These are phyloP conservation scores for Magnolia kwangsiensis DNA, from an alignment of 164 flowering plant genomes.

Conservation along the genomic window DNA sequence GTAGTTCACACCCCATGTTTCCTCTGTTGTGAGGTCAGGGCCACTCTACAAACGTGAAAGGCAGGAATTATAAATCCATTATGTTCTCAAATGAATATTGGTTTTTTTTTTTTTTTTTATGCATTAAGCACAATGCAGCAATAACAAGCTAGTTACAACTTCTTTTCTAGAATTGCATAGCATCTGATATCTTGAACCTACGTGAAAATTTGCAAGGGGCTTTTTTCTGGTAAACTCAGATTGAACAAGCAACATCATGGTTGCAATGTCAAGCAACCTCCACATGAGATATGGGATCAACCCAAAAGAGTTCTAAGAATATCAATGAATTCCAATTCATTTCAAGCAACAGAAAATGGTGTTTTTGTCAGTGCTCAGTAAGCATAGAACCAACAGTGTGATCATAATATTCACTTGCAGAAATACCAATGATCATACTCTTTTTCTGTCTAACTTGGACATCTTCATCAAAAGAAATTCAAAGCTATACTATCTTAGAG, in stretches of 20 bases:
- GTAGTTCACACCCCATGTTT: slow-evolving; percentile 89
- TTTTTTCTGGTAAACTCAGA: background rate
- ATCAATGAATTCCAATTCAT: background rate
- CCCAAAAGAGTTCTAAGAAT: background rate
- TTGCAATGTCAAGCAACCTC: background rate
- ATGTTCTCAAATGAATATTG: background rate
- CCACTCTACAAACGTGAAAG: slow-evolving; percentile 52
- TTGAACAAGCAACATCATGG: background rate
- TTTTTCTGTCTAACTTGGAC: background rate
- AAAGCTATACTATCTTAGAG: no score
- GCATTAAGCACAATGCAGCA: background rate
- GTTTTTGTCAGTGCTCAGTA: no score
- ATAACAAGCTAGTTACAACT: background rate
- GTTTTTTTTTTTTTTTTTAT: background rate
- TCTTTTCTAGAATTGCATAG: background rate
- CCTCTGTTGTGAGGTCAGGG: slow-evolving; percentile 59
- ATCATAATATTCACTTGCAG: background rate
- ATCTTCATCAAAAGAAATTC: no score
- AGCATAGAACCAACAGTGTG: background rate
- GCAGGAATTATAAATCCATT: background rate
- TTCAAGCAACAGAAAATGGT: background rate
- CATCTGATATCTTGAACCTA: background rate
- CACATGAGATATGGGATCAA: background rate
- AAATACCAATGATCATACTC: background rate
- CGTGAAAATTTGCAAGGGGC: background rate